phyloP scores from a whole-genome alignment of 2,329 filamentous ascomycete species.

The Capronia epimyces region DNA sequence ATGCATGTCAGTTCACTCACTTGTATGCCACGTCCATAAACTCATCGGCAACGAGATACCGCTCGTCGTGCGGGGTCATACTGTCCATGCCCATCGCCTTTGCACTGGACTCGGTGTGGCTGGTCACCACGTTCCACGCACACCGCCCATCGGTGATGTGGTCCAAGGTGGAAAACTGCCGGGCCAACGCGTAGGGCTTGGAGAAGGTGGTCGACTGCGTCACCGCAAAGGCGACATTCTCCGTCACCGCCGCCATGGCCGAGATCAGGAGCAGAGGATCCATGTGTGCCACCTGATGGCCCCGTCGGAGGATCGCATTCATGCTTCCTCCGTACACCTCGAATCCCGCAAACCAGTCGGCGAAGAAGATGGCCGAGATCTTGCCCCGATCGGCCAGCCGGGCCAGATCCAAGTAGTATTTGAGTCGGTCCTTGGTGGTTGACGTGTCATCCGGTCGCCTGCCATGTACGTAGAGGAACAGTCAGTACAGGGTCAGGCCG shows the following conservation, averaged over 20 bases:
- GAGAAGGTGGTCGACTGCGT: slow-evolving; percentile 45
- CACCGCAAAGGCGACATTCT: slow-evolving; percentile 61
- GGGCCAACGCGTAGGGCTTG: slow-evolving; percentile 60
- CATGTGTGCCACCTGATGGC: slow-evolving; percentile 33
- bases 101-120: slow-evolving; percentile 59
- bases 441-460: no score
- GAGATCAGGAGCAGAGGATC: slow-evolving; percentile 38
- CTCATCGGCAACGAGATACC: slow-evolving; percentile 61
- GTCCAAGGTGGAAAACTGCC: slow-evolving; percentile 60
- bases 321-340: slow-evolving; percentile 34
- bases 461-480: no score
- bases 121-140: slow-evolving; percentile 64
- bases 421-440: background rate
- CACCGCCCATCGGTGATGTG: slow-evolving; percentile 61
- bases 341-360: slow-evolving; percentile 48
- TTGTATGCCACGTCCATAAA: slow-evolving; percentile 36
- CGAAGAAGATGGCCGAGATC: slow-evolving; percentile 49
- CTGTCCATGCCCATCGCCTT: slow-evolving; percentile 55
- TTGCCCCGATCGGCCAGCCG: slow-evolving; percentile 45
- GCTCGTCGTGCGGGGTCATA: slow-evolving; percentile 58
- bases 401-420: slow-evolving; percentile 42
- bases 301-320: background rate
- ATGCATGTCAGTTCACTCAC: no score
- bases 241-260: slow-evolving; percentile 63
- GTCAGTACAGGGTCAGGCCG: no score